These are phyloP conservation scores for Diaporthe helianthi DNA, from an alignment of 2,329 filamentous ascomycete genomes.

Conservation along the genomic window DNA sequence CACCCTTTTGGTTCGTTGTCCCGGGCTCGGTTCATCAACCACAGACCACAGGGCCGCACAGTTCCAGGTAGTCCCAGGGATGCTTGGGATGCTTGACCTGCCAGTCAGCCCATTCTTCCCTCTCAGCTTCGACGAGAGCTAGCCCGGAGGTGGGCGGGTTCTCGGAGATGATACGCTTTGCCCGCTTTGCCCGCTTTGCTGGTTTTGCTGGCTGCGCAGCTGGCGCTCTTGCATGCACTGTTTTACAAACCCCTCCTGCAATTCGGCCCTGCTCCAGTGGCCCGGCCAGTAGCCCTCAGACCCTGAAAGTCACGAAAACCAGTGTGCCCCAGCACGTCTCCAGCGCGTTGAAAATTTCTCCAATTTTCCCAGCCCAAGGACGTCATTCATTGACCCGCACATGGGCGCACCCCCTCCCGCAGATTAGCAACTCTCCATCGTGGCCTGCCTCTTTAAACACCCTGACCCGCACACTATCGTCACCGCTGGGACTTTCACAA, in stretches of 20 bases:
- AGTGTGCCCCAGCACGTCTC: conserved; percentile 27
- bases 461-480: conserved; percentile 36
- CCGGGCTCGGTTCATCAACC: conserved; percentile 26
- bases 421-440: conserved; percentile 36
- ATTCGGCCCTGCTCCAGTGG: conserved; percentile 33
- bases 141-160: conserved; percentile 18
- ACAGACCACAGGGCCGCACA: conserved; percentile 23
- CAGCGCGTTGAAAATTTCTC: conserved; percentile 32
- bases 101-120: neutral
- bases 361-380: conserved; percentile 32
- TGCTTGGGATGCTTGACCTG: conserved; percentile 27
- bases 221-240: conserved; percentile 27
- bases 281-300: conserved; percentile 1
- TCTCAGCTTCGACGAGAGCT: neutral
- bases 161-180: conserved; percentile 21
- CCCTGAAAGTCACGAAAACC: conserved; percentile 30
- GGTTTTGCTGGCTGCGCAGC: conserved; percentile 24
- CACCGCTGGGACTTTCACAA: conserved; percentile 34
- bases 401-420: conserved; percentile 30
- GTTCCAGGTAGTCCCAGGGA: conserved; percentile 29
- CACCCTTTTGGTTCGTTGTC: conserved; percentile 29
- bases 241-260: conserved; percentile 35
- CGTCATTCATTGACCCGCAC: conserved; percentile 30
- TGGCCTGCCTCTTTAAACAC: conserved; percentile 33
- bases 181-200: too few species aligned